Evolutionary conservation across 1,284 basidiomycete genomes (phyloP).

Genomic region (Pyrrhoderma lamaoense): DNA sequence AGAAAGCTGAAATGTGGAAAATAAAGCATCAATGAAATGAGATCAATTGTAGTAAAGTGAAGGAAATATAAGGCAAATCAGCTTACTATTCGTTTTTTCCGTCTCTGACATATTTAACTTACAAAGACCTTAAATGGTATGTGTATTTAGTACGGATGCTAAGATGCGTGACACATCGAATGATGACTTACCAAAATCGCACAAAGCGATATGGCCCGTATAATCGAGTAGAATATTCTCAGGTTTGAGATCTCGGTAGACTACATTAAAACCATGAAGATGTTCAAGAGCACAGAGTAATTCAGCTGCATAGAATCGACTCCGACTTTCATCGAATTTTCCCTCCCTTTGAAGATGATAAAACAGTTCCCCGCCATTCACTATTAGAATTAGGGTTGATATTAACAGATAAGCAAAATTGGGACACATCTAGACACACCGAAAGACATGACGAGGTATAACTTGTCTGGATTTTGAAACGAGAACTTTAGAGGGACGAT

Average conservation of each 20-base stretch:
- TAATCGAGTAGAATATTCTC: constrained; percentile 97
- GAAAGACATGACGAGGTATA: constrained; percentile 97
- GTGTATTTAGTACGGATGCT: not conserved
- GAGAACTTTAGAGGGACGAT: constrained; percentile 99
- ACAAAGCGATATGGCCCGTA: constrained; percentile 96
- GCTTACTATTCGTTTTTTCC: constrained; percentile 93
- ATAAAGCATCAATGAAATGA: constrained; percentile 7
- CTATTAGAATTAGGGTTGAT: constrained; percentile 31
- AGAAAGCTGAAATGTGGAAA: constrained; percentile 65
- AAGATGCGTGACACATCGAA: not conserved
- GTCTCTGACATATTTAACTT: constrained; percentile 98
- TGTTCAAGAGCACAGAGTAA: constrained; percentile 93
- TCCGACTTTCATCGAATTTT: constrained; percentile 90
- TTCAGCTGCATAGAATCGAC: constrained; percentile 96
- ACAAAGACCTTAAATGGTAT: constrained; percentile 60
- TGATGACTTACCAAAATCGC: constrained; percentile 72
- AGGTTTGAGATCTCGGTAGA: constrained; percentile 98
- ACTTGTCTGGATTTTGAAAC: constrained; percentile 96
- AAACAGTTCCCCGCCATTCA: constrained; percentile 97
- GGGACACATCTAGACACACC: constrained; percentile 35
- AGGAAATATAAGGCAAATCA: not conserved
- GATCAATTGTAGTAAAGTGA: constrained; percentile 4
- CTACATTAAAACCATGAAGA: constrained; percentile 95
- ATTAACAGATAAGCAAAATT: constrained; percentile 1
- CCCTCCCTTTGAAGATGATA: constrained; percentile 97